Base-by-base conservation (phyloP, 805 yeast genomes). In the Teunomyces funiuensis region DNA sequence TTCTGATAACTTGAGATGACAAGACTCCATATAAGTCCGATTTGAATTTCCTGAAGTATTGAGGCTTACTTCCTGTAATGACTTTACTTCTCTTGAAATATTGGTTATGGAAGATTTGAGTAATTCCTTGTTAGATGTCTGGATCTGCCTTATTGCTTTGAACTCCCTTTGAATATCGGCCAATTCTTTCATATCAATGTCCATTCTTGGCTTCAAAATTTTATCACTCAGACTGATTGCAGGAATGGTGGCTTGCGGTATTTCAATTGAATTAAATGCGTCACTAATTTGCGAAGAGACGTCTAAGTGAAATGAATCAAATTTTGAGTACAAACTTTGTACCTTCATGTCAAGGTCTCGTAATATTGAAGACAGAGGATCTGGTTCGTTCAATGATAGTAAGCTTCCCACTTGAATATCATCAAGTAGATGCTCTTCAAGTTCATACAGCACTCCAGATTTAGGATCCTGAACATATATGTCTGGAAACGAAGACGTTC, bases 401-500 rank as follows among this genome's bases (percentile, higher is more conserved):
- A 88, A 62, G 2, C 80, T 69, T 0, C 88, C 89, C 2, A 73
- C 71, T 36, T 61, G 58, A 1, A 91, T 69, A 29, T 85, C 90
- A 9, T 52, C 55, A n/a, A 88, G 56, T 18, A 73, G 61, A 13
- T 69, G 69, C 29, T 88, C 90, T 46, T 90, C 97, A 16, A 91
- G 63, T 58, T 91, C 97, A 56, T 86, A 93, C 1, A 83, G 73
- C 1, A 89, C 73, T 0, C 76, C 77, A 23, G 75, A 69, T 2
- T 64, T 58, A 0, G 76, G 73, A 45, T 87, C 95, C 45, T 75
- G 80, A 5, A 89, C 71, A 52, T 85, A 85, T 19, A 93, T 76
- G 9, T 83, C 85, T 0, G 98, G 97, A 50, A 88, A 88, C 1
- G 77, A 63, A 9, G 79, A 76, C 0, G 78, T 61, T 0, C 85